These are phyloP conservation scores for Sphenostylis stenocarpa DNA, from an alignment of 306 rosid genomes.

Conservation along the genomic window DNA sequence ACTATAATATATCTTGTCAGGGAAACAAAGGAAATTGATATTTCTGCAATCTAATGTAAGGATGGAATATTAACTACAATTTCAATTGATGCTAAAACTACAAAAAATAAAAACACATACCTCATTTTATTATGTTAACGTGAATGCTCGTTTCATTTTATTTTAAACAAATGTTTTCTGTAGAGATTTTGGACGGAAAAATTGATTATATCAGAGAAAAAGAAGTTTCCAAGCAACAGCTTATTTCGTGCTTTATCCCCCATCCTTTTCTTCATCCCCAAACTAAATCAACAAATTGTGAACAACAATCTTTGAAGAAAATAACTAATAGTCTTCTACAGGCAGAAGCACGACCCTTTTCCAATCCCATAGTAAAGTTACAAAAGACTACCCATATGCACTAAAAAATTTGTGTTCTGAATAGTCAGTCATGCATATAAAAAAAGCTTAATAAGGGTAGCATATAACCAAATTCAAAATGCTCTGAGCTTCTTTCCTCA, in stretches of 20 bases:
- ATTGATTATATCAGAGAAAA: neutral
- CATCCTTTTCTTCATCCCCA: no score
- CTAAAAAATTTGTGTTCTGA: neutral
- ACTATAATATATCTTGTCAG: neutral
- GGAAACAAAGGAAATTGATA: neutral
- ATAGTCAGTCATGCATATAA: neutral
- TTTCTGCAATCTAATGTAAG: neutral
- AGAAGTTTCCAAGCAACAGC: neutral
- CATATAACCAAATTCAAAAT: constrained; percentile 77
- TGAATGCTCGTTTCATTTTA: neutral
- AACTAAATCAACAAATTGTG: neutral
- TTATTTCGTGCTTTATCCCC: neutral
- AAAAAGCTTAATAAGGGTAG: neutral
- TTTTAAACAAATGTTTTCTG: neutral
- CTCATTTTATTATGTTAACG: neutral
- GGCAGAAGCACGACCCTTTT: neutral
- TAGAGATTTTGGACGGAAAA: neutral
- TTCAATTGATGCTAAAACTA: neutral
- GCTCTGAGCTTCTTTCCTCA: constrained; percentile 89
- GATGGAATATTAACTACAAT: neutral
- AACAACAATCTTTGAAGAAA: neutral
- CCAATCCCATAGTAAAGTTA: neutral
- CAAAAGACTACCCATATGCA: neutral
- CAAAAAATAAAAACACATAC: neutral
- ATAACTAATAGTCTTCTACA: neutral